Conservation (phyloP, 2,329 filamentous ascomycete species). For the Macrophomina pseudophaseolina region DNA sequence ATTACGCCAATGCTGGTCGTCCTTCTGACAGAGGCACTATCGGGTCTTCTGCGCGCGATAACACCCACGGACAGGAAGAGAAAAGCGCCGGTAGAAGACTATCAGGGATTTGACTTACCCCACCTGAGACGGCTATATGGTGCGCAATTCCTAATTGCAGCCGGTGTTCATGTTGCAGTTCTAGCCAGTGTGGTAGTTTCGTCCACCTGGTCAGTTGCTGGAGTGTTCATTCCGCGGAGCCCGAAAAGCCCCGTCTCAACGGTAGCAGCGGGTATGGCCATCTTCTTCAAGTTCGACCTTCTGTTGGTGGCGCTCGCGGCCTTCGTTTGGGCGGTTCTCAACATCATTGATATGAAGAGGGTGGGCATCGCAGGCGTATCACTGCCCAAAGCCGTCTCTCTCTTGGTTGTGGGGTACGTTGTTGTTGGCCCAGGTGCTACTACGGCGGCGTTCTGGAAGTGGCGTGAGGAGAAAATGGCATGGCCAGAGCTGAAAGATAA, state of each 20-base stretch:
- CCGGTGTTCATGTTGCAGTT: not conserved
- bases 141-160: not conserved
- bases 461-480: slow-evolving; percentile 9
- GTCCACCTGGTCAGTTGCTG: not conserved
- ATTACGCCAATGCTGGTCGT: not conserved
- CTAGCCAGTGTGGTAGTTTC: not conserved
- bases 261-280: not conserved
- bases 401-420: not conserved
- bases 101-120: not conserved
- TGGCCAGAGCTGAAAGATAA: not conserved
- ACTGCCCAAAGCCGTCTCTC: not conserved
- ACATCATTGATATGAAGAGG: not conserved
- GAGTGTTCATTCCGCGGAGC: not conserved
- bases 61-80: not conserved
- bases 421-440: not conserved
- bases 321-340: not conserved
- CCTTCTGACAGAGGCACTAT: not conserved
- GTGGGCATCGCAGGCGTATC: not conserved
- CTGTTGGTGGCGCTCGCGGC: not conserved
- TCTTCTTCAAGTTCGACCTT: slow-evolving; percentile 7
- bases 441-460: not conserved
- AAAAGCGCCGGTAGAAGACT: not conserved
- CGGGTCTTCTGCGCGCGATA: not conserved
- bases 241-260: not conserved
- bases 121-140: not conserved